Base-by-base conservation (phyloP, 208 protist genomes). In the Zelonia costaricensis region DNA sequence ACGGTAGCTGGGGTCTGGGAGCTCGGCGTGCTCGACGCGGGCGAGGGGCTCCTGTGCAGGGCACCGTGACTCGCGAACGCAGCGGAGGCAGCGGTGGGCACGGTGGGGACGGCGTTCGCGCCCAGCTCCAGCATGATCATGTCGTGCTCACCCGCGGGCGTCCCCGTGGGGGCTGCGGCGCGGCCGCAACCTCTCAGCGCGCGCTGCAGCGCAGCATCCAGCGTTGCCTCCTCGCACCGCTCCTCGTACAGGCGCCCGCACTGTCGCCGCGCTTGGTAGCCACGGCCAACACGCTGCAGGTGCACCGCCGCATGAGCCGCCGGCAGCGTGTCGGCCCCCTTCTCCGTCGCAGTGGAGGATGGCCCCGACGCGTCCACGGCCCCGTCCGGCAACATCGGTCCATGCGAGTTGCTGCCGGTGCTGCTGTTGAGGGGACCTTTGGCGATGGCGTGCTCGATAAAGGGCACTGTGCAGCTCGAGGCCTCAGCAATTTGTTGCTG, bases 231-330 rank as follows among this genome's bases (percentile, higher is more conserved):
- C 27, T 80, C 74, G 13, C 35, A 44, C 18, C 18, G n/a, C 31
- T 67, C 62, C 22, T 33, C 5, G 40, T 44, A 64, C 15, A 25
- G 28, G 43, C 40, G 44, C 7, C 25, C 47, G n/a, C 72, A 35
- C 40, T 52, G 48, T 12, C 20, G 30, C 8, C 76, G 55, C 20
- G 38, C 49, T 13, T 65, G 45, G 61, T 62, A 81, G 39, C 74
- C 74, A 27, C 68, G 70, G 15, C 65, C 65, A 30, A 74, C 23
- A 16, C 72, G 72, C 43, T 60, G 65, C 43, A 78, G 42, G 6
- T 43, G 54, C 23, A 53, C 33, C 49, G 52, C 1, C 22, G 30
- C 36, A 13, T 33, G 42, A 1, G 25, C 70, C 0, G 25, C 27
- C 13, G 27, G 15, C 36, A 44, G n/a, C 5, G n/a, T n/a, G 9